Evolutionary conservation across 768 basidiomycete species (phyloP).

Genomic region (Agaricus bisporus): DNA sequence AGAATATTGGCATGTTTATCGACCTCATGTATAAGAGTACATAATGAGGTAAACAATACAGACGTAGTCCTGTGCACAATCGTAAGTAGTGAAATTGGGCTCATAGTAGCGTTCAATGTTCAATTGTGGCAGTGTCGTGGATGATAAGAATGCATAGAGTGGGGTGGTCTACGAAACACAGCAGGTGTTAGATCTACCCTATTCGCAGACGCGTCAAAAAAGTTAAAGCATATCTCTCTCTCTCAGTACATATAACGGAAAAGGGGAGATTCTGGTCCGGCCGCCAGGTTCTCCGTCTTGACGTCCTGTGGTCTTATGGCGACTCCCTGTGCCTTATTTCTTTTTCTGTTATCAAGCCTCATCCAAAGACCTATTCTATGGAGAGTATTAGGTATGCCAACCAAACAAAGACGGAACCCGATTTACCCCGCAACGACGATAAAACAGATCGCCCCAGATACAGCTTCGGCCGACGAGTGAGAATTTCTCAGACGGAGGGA

Average conservation of each 20-base stretch:
- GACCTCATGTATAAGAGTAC: no score
- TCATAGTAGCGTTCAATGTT: no score
- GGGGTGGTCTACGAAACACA: no score
- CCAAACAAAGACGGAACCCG: background rate
- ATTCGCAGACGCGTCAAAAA: no score
- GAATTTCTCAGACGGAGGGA: background rate
- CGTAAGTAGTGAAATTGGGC: no score
- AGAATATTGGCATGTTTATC: no score
- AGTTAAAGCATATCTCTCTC: no score
- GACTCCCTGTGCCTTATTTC: slow-evolving; percentile 36
- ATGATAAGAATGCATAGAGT: no score
- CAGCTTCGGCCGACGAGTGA: slow-evolving; percentile 23
- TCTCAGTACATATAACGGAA: slow-evolving; percentile 44
- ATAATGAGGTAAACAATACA: no score
- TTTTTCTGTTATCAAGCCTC: slow-evolving; percentile 38
- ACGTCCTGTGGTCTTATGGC: slow-evolving; percentile 37
- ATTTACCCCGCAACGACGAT: slow-evolving; percentile 33
- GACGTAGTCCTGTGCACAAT: no score
- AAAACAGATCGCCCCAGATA: slow-evolving; percentile 41
- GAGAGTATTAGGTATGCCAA: slow-evolving; percentile 3
- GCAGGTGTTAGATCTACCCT: no score
- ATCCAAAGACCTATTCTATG: slow-evolving; percentile 40
- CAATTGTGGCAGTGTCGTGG: no score
- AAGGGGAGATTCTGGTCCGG: slow-evolving; percentile 34
- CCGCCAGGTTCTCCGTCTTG: slow-evolving; percentile 34